Conservation (phyloP, 2,329 filamentous ascomycete species). For the Fusarium agapanthi region DNA sequence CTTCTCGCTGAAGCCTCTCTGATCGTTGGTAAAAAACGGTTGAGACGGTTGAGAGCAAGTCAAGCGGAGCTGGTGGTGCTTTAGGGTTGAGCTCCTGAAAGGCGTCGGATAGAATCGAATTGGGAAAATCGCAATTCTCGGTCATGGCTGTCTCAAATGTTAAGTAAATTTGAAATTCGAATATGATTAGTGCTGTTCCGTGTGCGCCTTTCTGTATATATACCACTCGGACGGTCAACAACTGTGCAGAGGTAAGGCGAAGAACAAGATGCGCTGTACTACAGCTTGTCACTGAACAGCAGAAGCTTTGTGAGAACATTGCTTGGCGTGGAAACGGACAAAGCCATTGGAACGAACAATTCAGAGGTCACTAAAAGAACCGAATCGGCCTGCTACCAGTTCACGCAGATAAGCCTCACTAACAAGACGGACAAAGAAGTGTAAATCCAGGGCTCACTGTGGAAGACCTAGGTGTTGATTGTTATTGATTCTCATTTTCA, state of each 20-base stretch:
- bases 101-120: neutral
- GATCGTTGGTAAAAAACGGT: conserved; percentile 6
- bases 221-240: neutral
- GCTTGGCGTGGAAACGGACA: neutral
- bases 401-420: neutral
- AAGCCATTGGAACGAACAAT: neutral
- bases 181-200: neutral
- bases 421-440: neutral
- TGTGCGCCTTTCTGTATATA: neutral
- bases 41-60: conserved; percentile 19
- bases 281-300: conserved; percentile 1
- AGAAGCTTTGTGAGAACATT: neutral
- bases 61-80: conserved; percentile 7
- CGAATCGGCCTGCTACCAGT: neutral
- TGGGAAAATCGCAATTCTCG: neutral
- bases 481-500: conserved; percentile 16
- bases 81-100: neutral
- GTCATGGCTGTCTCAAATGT: neutral
- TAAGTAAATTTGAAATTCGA: neutral
- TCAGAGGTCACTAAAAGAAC: neutral
- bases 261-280: neutral
- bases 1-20: neutral
- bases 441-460: neutral
- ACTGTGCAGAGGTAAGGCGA: neutral
- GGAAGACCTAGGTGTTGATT: neutral